Conservation (phyloP, 208 protist species). For the Wallacemonas rigidus region DNA sequence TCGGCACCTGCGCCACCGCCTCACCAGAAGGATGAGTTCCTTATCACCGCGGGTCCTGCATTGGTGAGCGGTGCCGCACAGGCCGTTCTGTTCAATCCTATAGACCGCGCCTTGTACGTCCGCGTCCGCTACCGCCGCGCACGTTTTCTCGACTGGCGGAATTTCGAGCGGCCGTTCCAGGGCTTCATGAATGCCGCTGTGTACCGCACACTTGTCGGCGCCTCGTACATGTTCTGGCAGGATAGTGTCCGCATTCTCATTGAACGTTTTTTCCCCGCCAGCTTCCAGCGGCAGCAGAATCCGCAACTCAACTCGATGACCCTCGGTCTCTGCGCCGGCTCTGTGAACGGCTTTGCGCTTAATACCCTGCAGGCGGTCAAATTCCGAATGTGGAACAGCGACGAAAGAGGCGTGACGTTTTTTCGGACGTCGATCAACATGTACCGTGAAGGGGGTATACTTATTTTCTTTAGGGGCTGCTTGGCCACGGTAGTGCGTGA, state of each 20-base stretch:
- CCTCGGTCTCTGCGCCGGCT: conserved; percentile 76
- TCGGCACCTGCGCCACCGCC: not conserved
- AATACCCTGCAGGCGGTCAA: conserved; percentile 90
- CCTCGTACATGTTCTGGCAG: conserved; percentile 92
- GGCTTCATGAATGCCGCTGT: conserved; percentile 89
- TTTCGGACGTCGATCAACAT: conserved; percentile 51
- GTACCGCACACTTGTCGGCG: conserved; percentile 84
- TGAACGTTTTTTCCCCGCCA: conserved; percentile 40
- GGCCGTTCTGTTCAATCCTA: conserved; percentile 89
- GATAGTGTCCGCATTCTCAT: conserved; percentile 78
- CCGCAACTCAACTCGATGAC: conserved; percentile 77
- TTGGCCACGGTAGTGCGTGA: conserved; percentile 80
- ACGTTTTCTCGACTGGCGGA: conserved; percentile 77
- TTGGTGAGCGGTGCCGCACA: conserved; percentile 78
- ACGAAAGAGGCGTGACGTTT: conserved; percentile 61
- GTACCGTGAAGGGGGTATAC: conserved; percentile 66
- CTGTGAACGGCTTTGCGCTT: conserved; percentile 77
- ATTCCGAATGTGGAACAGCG: conserved; percentile 89
- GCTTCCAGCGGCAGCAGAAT: conserved; percentile 43
- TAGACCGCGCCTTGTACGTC: conserved; percentile 90
- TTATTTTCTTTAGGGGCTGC: conserved; percentile 89
- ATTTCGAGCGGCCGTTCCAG: conserved; percentile 91
- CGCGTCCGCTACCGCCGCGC: conserved; percentile 73
- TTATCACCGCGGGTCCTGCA: conserved; percentile 64
- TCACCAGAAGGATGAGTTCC: conserved; percentile 38